Evolutionary conservation across 805 yeast species (phyloP).

Genomic region (Candida dajiaensis): DNA sequence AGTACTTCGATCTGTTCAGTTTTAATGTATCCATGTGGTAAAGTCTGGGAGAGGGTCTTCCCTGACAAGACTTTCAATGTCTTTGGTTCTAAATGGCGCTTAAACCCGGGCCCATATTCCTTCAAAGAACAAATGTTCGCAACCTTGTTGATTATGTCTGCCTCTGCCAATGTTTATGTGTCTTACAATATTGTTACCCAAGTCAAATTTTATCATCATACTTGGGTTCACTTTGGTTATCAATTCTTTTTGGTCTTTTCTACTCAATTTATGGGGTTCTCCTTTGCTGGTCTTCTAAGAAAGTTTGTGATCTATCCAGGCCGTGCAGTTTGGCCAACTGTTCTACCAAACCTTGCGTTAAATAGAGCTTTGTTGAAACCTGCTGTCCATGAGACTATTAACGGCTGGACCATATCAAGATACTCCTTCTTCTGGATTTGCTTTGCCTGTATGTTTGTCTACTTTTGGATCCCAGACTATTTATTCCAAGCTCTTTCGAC

Average conservation of each 20-base stretch:
- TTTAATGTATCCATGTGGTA: slow-evolving; percentile 41
- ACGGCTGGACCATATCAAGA: slow-evolving; percentile 30
- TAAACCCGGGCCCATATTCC: slow-evolving; percentile 64
- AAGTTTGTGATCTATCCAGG: slow-evolving; percentile 49
- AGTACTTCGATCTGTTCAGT: slow-evolving; percentile 40
- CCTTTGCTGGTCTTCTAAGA: slow-evolving; percentile 60
- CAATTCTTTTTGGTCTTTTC: slow-evolving; percentile 47
- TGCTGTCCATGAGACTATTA: slow-evolving; percentile 27
- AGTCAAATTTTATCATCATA: slow-evolving; percentile 26
- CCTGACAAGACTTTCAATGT: slow-evolving; percentile 42
- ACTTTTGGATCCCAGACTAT: slow-evolving; percentile 42
- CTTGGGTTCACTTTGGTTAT: slow-evolving; percentile 39
- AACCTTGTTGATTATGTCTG: slow-evolving; percentile 37
- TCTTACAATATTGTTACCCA: slow-evolving; percentile 32
- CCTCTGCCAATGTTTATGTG: slow-evolving; percentile 30
- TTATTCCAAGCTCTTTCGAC: slow-evolving; percentile 35
- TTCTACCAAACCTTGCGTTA: slow-evolving; percentile 42
- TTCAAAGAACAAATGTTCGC: slow-evolving; percentile 63
- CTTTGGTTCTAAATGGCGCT: slow-evolving; percentile 32
- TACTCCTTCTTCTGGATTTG: slow-evolving; percentile 30
- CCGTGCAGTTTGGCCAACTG: slow-evolving; percentile 48
- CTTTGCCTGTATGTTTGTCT: slow-evolving; percentile 31
- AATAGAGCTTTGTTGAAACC: slow-evolving; percentile 39
- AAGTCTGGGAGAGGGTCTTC: slow-evolving; percentile 31
- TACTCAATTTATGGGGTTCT: slow-evolving; percentile 59